phyloP scores from a whole-genome alignment of 352 stramenopile species.

The Pythium grandisporangium region DNA sequence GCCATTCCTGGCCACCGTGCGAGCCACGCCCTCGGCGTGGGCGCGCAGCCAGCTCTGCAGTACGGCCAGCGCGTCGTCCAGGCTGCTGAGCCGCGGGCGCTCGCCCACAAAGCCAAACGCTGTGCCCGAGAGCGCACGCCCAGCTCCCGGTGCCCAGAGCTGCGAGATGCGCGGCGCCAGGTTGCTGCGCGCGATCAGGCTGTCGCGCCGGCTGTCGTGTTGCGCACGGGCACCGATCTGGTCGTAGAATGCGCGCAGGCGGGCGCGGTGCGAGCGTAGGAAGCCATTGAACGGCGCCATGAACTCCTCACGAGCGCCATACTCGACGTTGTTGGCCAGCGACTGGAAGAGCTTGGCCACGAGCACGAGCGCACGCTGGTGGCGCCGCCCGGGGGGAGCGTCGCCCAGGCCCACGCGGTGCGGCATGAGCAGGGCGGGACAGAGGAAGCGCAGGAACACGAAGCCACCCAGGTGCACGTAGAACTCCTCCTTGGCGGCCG shows the following conservation, averaged over 20 bases:
- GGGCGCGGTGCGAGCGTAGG: constrained; percentile 39
- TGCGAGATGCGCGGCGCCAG: constrained; percentile 51
- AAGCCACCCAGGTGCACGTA: constrained; percentile 67
- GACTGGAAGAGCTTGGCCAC: constrained; percentile 77
- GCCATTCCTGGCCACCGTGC: constrained; percentile 38
- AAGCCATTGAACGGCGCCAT: constrained; percentile 78
- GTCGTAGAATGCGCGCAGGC: constrained; percentile 67
- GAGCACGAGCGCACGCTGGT: constrained; percentile 64
- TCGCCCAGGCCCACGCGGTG: constrained; percentile 54
- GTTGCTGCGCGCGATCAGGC: constrained; percentile 47
- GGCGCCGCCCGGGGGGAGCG: constrained; percentile 24
- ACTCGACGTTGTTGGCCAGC: constrained; percentile 73
- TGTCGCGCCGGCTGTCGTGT: constrained; percentile 53
- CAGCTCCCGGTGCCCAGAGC: constrained; percentile 23
- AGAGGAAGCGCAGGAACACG: constrained; percentile 74
- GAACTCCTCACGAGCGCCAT: constrained; percentile 51
- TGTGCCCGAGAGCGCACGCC: neutral
- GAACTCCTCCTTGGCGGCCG: constrained; percentile 54
- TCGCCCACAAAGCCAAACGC: constrained; percentile 8
- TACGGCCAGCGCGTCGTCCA: constrained; percentile 31
- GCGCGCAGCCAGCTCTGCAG: constrained; percentile 43
- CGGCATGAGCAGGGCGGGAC: constrained; percentile 60
- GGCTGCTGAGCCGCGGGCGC: constrained; percentile 2
- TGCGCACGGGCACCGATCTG: constrained; percentile 60
- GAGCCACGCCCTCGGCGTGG: constrained; percentile 33